Base-by-base conservation (phyloP, 2,329 filamentous ascomycete species). In the Arthroderma sp. region DNA sequence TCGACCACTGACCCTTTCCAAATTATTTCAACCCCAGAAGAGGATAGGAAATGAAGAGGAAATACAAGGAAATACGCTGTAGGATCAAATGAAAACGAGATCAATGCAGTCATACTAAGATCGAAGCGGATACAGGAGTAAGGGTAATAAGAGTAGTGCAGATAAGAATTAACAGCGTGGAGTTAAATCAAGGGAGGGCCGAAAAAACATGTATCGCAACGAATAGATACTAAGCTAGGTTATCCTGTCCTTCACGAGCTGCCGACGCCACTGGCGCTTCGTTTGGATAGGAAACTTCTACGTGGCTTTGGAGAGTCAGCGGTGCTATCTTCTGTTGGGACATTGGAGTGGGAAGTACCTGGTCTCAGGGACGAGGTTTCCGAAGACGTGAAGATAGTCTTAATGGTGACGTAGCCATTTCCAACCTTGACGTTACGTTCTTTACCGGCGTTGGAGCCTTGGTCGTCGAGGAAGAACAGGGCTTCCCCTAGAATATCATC, bases 401-500 rank as follows among this genome's bases (percentile, higher is more conserved):
- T 86, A 51, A 96, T 70, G 0, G 82, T 77, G 0, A 96, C 85
- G 1, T 74, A 79, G 23, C 89, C 90, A 37, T 75, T 77, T 11
- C 91, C 91, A 25, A 91, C 84, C 35, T 76, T 80, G 55, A 98
- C 73, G 41, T 82, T 77, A 76, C 91, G 93, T 64, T 91, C 85
- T 33, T 79, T 76, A 9, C 81, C 81, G 0, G 77, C 75, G 1
- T 82, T 81, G 1, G 78, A 81, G 7, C 79, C 77, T 62, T 82
- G 79, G 68, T 98, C 91, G 62, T 91, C 89, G n/a, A 98, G 82
- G 68, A 94, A 91, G 74, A 95, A 95, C n/a, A 86, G 70, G 4
- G 82, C 82, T 67, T 97, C 91, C 56, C 93, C 93, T 0, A 98
- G 79, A 59, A 85, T 81, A 57, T 91, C 85, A 68, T 94, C 89